Evolutionary conservation across 73 alveolate genomes (phyloP).

Genomic region (Tetrahymena thermophila): DNA sequence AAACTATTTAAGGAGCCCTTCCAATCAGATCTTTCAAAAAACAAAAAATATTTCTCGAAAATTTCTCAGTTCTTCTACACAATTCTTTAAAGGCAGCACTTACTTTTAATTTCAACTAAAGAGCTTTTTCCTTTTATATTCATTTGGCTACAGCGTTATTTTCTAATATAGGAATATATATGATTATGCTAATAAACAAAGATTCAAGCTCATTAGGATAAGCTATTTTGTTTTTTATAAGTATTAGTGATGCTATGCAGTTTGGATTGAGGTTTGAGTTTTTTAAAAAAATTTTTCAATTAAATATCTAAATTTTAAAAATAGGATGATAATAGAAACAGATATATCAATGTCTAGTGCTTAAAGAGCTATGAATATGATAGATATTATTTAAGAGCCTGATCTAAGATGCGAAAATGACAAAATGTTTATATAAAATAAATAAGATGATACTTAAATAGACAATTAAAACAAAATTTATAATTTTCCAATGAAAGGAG

Average conservation of each 20-base stretch:
- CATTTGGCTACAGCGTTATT: background rate
- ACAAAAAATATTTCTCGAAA: too few species aligned
- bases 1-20: background rate
- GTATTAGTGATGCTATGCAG: background rate
- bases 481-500: slow-evolving; percentile 65
- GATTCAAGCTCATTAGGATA: background rate
- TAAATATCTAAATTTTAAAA: too few species aligned
- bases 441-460: background rate
- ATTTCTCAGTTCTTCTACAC: background rate
- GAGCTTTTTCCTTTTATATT: background rate
- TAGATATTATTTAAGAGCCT: background rate
- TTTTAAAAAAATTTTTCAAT: too few species aligned
- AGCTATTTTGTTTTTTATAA: background rate
- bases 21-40: background rate
- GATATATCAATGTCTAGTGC: background rate
- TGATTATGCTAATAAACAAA: background rate
- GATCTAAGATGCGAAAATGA: background rate
- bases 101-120: background rate
- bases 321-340: background rate
- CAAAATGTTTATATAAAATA: too few species aligned
- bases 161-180: background rate
- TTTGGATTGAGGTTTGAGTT: background rate
- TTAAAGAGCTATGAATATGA: background rate
- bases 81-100: background rate
- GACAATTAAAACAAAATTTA: background rate